Percentiles rank a stretch among this genome's conserved stretches.
Evolutionary conservation across 2,329 filamentous ascomycete species (phyloP).

Genomic region (Diplocarpon mali): DNA sequence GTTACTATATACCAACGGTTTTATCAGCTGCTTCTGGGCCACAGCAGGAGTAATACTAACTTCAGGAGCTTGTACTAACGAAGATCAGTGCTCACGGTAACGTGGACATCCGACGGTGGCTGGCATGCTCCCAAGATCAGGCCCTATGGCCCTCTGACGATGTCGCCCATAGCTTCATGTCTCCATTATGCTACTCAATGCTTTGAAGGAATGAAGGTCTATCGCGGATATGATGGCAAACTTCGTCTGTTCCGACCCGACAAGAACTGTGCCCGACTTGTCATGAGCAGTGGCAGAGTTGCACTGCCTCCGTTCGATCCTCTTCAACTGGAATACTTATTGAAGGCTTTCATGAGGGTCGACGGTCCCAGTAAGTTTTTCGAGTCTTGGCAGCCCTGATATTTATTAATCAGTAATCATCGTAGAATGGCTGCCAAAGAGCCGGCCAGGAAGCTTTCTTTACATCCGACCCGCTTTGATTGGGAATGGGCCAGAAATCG

Average conservation of each 20-base stretch:
- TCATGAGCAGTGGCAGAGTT: conserved; percentile 52
- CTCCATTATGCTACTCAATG: conserved; percentile 53
- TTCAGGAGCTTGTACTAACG: neutral
- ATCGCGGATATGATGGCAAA: conserved; percentile 58
- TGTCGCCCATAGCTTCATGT: conserved; percentile 71
- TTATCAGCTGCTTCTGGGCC: neutral
- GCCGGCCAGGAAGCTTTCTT: conserved; percentile 57
- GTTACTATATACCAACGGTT: neutral
- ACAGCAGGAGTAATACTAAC: neutral
- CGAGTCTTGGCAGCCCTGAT: neutral
- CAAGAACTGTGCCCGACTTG: conserved; percentile 37
- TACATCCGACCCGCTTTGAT: conserved; percentile 86
- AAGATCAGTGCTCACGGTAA: conserved; percentile 49
- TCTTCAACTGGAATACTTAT: conserved; percentile 61
- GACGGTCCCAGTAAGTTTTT: conserved; percentile 43
- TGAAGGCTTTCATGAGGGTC: conserved; percentile 58
- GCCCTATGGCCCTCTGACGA: conserved; percentile 64
- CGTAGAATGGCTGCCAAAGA: conserved; percentile 62
- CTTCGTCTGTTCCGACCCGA: conserved; percentile 53
- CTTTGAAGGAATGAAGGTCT: conserved; percentile 50
- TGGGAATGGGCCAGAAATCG: conserved; percentile 67
- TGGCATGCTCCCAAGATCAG: conserved; percentile 66
- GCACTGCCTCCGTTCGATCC: conserved; percentile 64
- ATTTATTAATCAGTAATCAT: neutral
- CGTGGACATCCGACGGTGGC: conserved; percentile 54